These are phyloP conservation scores for Salpingoeca rosetta DNA, from an alignment of 78 protist species.

Conservation along the genomic window DNA sequence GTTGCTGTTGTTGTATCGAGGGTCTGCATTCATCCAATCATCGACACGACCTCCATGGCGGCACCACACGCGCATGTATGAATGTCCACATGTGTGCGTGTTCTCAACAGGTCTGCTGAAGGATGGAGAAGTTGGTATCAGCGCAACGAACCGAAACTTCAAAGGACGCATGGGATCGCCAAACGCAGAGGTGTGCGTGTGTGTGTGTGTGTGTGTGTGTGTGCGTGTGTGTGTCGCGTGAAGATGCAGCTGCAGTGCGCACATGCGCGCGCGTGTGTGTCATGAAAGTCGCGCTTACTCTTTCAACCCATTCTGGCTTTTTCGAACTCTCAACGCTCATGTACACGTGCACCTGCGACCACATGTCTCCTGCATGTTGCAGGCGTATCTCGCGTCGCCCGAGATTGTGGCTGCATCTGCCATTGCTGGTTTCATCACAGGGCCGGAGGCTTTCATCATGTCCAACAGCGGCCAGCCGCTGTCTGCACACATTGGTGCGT, in stretches of 20 bases:
- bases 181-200: constrained; percentile 5
- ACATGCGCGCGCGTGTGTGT: neutral
- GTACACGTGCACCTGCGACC: no score
- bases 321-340: no score
- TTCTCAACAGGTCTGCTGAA: constrained; percentile 35
- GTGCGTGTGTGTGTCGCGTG: no score
- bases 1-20: no score
- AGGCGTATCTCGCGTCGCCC: constrained; percentile 61
- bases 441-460: neutral
- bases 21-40: no score
- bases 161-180: constrained; percentile 61
- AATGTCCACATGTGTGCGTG: neutral
- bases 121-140: constrained; percentile 66
- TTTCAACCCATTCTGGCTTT: neutral
- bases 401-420: constrained; percentile 62
- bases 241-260: no score
- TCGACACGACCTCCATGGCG: no score
- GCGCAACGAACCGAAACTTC: constrained; percentile 70
- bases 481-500: no score
- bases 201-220: no score
- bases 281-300: neutral
- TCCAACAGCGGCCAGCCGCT: no score
- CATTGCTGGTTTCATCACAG: constrained; percentile 34
- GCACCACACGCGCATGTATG: no score
- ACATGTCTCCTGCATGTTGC: neutral